Base-by-base conservation (phyloP, 768 basidiomycete genomes). In the Rhodotorula toruloides region DNA sequence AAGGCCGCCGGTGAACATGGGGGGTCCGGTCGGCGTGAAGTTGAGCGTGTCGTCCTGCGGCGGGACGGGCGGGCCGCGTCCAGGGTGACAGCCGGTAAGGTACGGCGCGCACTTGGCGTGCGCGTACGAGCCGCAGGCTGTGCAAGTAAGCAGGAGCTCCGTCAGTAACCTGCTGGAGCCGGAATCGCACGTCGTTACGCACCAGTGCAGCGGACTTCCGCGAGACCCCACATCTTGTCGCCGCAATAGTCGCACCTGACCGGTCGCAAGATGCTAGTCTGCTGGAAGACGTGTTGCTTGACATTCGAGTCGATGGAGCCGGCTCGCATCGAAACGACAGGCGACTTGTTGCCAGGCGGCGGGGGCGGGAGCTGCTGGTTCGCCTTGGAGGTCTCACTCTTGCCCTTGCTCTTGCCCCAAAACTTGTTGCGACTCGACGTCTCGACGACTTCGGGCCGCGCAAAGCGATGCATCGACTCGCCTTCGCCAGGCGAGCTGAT, bases 161-260 rank as follows among this genome's bases (percentile, higher is more conserved):
- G 10, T 54, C 2, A 39, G 27, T 19, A 7, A 53, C 42, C 17
- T 7, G 32, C 11, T 2, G 19, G 19, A 8, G 11, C 19, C 49
- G 16, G n/a, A 36, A 54, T 11, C 53, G 53, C 34, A 54, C 32
- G 16, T 54, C 53, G 53, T 54, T 54, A n/a, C n/a, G n/a, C n/a
- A n/a, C n/a, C n/a, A n/a, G 86, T 84, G 76, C 96, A 99, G 39
- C 90, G 87, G 58, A 90, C 81, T 75, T 81, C 80, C 48, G 93
- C 91, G n/a, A 92, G 85, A 12, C 94, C 94, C 92, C 93, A 99
- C 86, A 98, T 86, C 81, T 98, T 99, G 76, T 98, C 96, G 40
- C 86, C 87, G 76, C 96, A 99, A 60, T 93, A 87, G 74, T 98
- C 96, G 76, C 96, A 99, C 47, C 90, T 84, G 36, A 90, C 87